A percentile compares a stretch with the other conserved stretches of the same genome.
Conservation (phyloP, 2,329 filamentous ascomycete species). For the Diaporthe amygdali region DNA sequence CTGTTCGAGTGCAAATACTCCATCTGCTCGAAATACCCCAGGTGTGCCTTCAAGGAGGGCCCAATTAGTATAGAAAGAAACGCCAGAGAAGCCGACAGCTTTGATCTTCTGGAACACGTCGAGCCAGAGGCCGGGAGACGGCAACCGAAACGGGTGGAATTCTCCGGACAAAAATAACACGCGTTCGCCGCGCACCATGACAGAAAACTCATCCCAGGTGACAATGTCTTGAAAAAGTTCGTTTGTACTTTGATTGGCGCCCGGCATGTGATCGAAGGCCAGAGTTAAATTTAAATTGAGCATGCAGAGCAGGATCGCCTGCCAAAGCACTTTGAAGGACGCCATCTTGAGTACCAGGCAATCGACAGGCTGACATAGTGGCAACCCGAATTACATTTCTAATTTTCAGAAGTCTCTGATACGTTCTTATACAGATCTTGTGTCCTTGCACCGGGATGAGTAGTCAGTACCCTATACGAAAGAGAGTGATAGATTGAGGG, state of each 20-base stretch:
- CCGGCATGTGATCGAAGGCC: background rate
- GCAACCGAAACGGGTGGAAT: conserved; percentile 63
- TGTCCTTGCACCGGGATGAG: background rate
- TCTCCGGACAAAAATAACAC: conserved; percentile 71
- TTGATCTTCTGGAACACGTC: conserved; percentile 79
- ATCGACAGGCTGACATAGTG: background rate
- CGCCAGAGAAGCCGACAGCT: conserved; percentile 71
- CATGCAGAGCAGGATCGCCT: background rate
- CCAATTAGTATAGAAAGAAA: conserved; percentile 77
- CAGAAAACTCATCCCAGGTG: conserved; percentile 70
- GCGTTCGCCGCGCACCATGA: conserved; percentile 69
- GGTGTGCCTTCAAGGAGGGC: conserved; percentile 71
- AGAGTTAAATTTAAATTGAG: background rate
- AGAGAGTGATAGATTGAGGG: background rate
- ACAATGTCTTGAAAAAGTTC: conserved; percentile 37
- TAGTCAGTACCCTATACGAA: background rate
- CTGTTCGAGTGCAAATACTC: conserved; percentile 69
- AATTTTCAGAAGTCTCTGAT: background rate
- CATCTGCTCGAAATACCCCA: conserved; percentile 68
- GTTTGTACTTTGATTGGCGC: background rate
- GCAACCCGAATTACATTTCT: background rate
- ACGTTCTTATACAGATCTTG: background rate
- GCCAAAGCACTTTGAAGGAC: background rate
- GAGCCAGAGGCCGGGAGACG: conserved; percentile 50
- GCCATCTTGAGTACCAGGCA: background rate